phyloP scores from a whole-genome alignment of 1,284 basidiomycete genomes.

The Athelia sp. region DNA sequence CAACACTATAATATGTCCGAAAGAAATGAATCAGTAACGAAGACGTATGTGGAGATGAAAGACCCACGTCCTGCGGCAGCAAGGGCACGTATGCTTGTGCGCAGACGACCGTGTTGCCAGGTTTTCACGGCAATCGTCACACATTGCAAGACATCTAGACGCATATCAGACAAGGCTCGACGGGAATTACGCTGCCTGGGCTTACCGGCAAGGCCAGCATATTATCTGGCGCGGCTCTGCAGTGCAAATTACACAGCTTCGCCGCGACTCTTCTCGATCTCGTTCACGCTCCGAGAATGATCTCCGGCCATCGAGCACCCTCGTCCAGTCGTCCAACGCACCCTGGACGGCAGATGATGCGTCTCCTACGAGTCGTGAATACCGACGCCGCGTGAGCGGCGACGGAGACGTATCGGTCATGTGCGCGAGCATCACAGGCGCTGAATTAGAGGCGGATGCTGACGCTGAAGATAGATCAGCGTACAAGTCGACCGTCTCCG shows the following conservation, averaged over 20 bases:
- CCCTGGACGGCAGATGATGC: conserved; percentile 4
- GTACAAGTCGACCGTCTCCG: conserved; percentile 36
- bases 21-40: conserved; percentile 1
- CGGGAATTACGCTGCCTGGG: conserved; percentile 12
- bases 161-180: not conserved
- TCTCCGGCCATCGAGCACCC: conserved; percentile 5
- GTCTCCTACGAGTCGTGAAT: conserved; percentile 28
- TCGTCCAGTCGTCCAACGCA: not conserved
- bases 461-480: conserved; percentile 34
- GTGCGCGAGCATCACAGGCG: conserved; percentile 46
- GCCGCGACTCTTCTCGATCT: conserved; percentile 26
- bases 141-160: conserved; percentile 62
- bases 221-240: conserved; percentile 64
- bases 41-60: conserved; percentile 3
- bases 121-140: conserved; percentile 67
- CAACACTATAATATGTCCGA: conserved; percentile 42
- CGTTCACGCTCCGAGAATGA: conserved; percentile 12
- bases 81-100: conserved; percentile 69
- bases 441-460: conserved; percentile 22
- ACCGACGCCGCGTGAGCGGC: conserved; percentile 43
- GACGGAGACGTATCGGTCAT: conserved; percentile 33
- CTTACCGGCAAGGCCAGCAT: conserved; percentile 76
- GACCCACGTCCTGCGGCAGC: conserved; percentile 62
- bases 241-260: conserved; percentile 70
- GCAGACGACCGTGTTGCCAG: conserved; percentile 57